A percentile compares a stretch with the other conserved stretches of the same genome.
These are phyloP conservation scores for Rhodamnia rubescens DNA, from an alignment of 345 rosid genomes.

Conservation along the genomic window DNA sequence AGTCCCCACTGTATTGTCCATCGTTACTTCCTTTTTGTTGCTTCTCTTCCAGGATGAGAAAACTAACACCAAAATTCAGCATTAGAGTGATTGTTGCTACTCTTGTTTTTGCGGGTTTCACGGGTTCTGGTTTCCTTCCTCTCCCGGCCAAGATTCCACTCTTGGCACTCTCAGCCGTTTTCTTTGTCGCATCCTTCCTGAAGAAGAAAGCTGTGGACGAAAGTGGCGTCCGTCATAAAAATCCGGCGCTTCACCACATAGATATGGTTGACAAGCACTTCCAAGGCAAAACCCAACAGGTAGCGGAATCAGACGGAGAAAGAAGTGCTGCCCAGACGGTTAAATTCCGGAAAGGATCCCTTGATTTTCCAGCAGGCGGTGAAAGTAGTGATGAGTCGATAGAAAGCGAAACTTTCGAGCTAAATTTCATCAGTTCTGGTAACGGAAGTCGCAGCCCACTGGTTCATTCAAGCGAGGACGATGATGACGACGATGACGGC, in stretches of 20 bases:
- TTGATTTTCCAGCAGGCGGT: neutral
- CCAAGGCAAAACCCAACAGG: neutral
- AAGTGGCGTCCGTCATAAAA: neutral
- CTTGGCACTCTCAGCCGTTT: neutral
- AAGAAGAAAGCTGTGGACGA: neutral
- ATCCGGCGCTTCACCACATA: neutral
- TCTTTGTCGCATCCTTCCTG: neutral
- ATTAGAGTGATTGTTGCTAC: neutral
- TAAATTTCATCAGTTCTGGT: neutral
- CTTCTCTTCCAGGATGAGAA: neutral
- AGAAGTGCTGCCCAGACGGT: neutral
- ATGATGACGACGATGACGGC: neutral
- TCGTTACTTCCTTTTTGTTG: neutral
- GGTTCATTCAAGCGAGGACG: neutral
- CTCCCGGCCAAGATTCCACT: neutral
- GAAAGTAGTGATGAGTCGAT: neutral
- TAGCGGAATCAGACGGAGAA: neutral
- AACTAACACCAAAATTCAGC: neutral
- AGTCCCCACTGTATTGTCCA: neutral
- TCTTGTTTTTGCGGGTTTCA: neutral
- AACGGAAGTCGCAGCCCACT: neutral
- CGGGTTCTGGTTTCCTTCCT: neutral
- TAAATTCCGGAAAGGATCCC: neutral
- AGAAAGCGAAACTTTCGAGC: neutral
- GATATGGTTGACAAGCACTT: neutral